Base-by-base conservation (phyloP, 805 yeast genomes). In the Ogataea dorogensis region DNA sequence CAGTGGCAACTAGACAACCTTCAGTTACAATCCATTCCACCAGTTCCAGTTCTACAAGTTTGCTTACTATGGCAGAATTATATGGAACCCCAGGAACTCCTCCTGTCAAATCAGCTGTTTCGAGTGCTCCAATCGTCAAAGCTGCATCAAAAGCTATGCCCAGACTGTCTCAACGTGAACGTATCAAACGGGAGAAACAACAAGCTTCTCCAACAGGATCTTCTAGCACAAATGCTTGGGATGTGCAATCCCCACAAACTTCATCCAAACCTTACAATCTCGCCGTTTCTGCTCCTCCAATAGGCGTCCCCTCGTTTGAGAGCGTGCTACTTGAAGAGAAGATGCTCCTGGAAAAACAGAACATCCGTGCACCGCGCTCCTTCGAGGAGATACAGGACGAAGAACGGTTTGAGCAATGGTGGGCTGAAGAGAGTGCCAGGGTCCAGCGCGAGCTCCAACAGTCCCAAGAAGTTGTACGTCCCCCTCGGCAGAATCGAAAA, bases 361-460 rank as follows among this genome's bases (percentile, higher is more conserved):
- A 35, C 20, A 23, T 27, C 7, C 40, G 26, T 22, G 30, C 30
- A 3, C 30, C 38, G 9, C 67, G 67, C 36, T 68, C 85, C 1
- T 58, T 85, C 27, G 79, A 75, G 29, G 95, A 88, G 40, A 73
- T 83, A 29, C 81, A 80, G 53, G 81, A 80, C 46, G 96, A 88
- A 45, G 86, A 85, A 51, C 87, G 81, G 53, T 88, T 88, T 64
- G 88, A 81, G 18, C 71, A 65, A 42, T 88, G 96, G 96, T 88
- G 95, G 89, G 82, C 75, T 23, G 78, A 75, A 46, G 96, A 88
- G 52, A 71, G 86, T 36, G 67, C 67, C n/a, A 67, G 72, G 33
- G 82, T 81, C 6, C 91, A 82, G 53, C 52, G 51, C 17, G 64
- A 64, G 40, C 46, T 65, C 47, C 46, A 50, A 51, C 20, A 62